Base-by-base conservation (phyloP, 768 basidiomycete genomes). In the Boletus insuetus region DNA sequence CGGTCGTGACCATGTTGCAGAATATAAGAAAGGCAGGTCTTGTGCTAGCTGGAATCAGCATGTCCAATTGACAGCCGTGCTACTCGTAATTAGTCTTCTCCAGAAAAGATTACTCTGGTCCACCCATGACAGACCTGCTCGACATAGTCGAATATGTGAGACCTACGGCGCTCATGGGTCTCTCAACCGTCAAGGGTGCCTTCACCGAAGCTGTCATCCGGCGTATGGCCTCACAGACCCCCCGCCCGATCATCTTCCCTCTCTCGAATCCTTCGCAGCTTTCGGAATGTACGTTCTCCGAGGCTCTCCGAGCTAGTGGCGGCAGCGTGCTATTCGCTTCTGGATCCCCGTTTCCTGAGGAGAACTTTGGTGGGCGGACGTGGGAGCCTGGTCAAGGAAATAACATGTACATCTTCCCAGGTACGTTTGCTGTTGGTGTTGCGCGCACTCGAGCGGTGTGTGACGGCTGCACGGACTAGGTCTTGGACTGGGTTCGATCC, bases 341-440 rank as follows among this genome's bases (percentile, higher is more conserved):
- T 39, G 94, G 94, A 4, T 90, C 88, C 32, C 94, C 94, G 4
- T 97, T 94, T 82, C 80, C 82, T 14, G 76, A 80, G 44, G 77
- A 85, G 59, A 63, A 72, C 53, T 87, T 77, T 73, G 70, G 78
- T 35, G 85, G 84, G 31, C 75, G 74, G 50, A 77, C 60, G 34
- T 74, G 86, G 60, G 85, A 86, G 59, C 85, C 94, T 3, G 91
- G 91, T 22, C 95, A 97, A 73, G 94, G 94, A 26, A 97, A 96
- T 70, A 98, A 96, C 72, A 94, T 94, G 91, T 90, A 89, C 69
- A 87, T 89, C 64, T 87, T 87, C 78, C 85, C 84, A 46, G 82
- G 84, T 82, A 40, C 16, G 72, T 64, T 29, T 16, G 3, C 6
- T 13, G 13, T 24, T 7, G n/a, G 8, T 0, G 29, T 42, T 22